phyloP scores from a whole-genome alignment of 371 early-diverging fungal genomes.

The Mucor plumbeus region DNA sequence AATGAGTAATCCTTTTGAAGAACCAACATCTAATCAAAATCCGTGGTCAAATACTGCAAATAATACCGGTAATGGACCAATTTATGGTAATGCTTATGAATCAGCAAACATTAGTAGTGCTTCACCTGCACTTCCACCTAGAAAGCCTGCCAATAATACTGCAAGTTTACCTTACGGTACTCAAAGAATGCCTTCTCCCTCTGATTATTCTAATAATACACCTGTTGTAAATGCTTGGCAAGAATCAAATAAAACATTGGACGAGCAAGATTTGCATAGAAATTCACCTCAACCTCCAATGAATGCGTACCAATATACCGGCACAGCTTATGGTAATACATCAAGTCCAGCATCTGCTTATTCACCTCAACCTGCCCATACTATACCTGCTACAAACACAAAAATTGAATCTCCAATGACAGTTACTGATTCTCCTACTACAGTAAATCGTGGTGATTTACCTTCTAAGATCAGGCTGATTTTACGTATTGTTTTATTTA shows the following conservation, averaged over 20 bases:
- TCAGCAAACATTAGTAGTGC: neutral
- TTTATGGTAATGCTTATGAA: constrained; percentile 38
- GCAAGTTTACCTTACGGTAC: constrained; percentile 20
- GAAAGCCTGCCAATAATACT: constrained; percentile 15
- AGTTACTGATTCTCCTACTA: neutral
- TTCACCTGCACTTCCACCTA: constrained; percentile 30
- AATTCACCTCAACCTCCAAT: constrained; percentile 10
- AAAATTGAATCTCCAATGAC: constrained; percentile 19
- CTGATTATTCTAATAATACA: constrained; percentile 34
- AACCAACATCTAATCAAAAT: constrained; percentile 7
- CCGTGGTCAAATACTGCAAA: neutral
- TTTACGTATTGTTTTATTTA: constrained; percentile 45
- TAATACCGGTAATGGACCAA: constrained; percentile 13
- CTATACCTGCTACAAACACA: neutral
- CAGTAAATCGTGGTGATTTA: neutral
- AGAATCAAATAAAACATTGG: constrained; percentile 34
- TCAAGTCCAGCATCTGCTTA: constrained; percentile 22
- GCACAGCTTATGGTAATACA: constrained; percentile 32
- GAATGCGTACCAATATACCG: constrained; percentile 39
- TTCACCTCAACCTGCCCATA: constrained; percentile 17
- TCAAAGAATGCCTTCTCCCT: constrained; percentile 44
- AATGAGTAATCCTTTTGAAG: constrained; percentile 22
- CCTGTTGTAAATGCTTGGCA: constrained; percentile 30
- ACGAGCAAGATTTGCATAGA: constrained; percentile 13
- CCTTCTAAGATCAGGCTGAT: constrained; percentile 41